Evolutionary conservation across 2,329 filamentous ascomycete species (phyloP).

Genomic region (Rhynchosporium secalis): DNA sequence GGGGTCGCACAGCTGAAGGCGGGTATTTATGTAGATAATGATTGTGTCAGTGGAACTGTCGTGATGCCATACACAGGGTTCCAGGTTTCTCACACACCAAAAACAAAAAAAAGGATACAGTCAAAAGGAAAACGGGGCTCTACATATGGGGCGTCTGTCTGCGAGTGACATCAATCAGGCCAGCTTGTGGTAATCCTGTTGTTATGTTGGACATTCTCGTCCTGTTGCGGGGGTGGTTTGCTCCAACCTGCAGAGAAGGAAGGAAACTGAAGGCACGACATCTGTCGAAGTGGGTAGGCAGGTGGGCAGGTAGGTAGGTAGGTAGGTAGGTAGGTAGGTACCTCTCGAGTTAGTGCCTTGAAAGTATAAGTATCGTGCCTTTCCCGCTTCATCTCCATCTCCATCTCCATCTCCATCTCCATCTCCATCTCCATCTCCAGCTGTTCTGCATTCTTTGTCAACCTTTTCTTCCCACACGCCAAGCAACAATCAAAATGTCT

Average conservation of each 20-base stretch:
- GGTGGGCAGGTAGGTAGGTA: not conserved
- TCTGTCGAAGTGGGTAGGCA: not conserved
- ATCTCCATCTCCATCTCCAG: too few relatives aligned
- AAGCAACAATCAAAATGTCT: constrained; percentile 12
- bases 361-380: constrained; percentile 4
- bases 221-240: too few relatives aligned
- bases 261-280: not conserved
- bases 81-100: too few relatives aligned
- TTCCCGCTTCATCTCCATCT: not conserved
- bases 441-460: not conserved
- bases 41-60: not conserved
- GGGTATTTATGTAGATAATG: not conserved
- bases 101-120: not conserved
- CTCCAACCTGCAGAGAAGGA: not conserved
- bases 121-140: not conserved
- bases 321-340: not conserved
- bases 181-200: not conserved
- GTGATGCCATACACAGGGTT: too few relatives aligned
- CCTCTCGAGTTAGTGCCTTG: not conserved
- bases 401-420: too few relatives aligned
- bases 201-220: not conserved
- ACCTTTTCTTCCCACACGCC: not conserved
- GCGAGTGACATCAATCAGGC: not conserved
- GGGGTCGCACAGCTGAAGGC: not conserved
- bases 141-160: not conserved